phyloP scores from a whole-genome alignment of 2,329 filamentous ascomycete species.

The Paecilomyces variotii region DNA sequence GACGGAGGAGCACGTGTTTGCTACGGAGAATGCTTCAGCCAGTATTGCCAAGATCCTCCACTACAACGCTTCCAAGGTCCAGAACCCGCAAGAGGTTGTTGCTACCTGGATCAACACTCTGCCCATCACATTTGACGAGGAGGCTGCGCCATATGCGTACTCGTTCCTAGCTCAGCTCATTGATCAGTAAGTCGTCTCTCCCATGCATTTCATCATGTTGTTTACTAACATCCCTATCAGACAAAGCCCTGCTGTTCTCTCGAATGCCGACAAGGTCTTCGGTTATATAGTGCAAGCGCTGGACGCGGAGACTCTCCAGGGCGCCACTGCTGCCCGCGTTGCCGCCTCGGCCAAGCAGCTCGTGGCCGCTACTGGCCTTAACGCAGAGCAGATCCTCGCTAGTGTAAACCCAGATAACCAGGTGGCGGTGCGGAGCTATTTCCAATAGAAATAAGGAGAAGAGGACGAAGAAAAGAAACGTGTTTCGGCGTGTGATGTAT shows the following conservation, averaged over 20 bases:
- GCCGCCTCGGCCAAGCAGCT: constrained; percentile 71
- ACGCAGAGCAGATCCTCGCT: constrained; percentile 66
- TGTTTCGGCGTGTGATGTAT: not conserved
- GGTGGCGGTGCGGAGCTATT: constrained; percentile 68
- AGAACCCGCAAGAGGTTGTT: constrained; percentile 66
- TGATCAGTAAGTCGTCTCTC: constrained; percentile 67
- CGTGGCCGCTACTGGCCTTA: constrained; percentile 63
- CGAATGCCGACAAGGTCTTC: constrained; percentile 74
- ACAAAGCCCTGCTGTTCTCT: constrained; percentile 73
- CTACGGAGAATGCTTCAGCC: constrained; percentile 94
- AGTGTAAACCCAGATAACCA: constrained; percentile 74
- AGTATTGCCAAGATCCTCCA: constrained; percentile 96
- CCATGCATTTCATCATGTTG: constrained; percentile 3
- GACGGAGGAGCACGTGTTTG: constrained; percentile 88
- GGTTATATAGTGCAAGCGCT: constrained; percentile 78
- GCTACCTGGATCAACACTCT: constrained; percentile 85
- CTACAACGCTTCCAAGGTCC: constrained; percentile 71
- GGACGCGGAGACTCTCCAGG: constrained; percentile 82
- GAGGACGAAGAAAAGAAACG: not conserved
- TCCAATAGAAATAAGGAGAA: constrained; percentile 45
- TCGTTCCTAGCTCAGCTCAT: constrained; percentile 86
- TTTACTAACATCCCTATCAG: constrained; percentile 41
- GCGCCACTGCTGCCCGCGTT: constrained; percentile 69
- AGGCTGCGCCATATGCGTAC: constrained; percentile 94
- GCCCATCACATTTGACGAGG: constrained; percentile 89